Evolutionary conservation across 768 basidiomycete genomes (phyloP).

Genomic region (Pholiota molesta): DNA sequence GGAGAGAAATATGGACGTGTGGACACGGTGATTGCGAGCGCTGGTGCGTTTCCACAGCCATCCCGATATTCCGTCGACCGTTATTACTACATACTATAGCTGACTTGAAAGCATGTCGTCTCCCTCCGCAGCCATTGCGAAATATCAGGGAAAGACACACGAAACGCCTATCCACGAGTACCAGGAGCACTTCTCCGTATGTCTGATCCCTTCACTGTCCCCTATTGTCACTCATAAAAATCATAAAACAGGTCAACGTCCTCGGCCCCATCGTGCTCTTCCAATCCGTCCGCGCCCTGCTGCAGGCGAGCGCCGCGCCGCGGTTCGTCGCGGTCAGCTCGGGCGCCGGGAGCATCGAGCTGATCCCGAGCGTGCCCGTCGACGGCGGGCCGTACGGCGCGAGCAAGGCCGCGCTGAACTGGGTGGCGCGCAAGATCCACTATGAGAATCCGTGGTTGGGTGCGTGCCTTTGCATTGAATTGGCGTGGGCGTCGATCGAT

Average conservation of each 20-base stretch:
- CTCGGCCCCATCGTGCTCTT: conserved; percentile 6
- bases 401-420: conserved; percentile 10
- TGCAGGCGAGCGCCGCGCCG: conserved; percentile 1
- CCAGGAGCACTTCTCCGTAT: not conserved
- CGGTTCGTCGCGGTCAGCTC: conserved; percentile 6
- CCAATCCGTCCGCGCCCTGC: not conserved
- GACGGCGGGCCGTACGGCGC: not conserved
- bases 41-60: not conserved
- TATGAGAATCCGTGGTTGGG: conserved; percentile 14
- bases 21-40: conserved; percentile 1
- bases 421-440: conserved; percentile 6
- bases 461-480: not conserved
- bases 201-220: not conserved
- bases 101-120: not conserved
- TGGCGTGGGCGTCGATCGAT: no score
- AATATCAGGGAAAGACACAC: not conserved
- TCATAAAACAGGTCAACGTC: not conserved
- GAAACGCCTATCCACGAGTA: not conserved
- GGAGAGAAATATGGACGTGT: not conserved
- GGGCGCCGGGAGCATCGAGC: not conserved
- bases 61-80: not conserved
- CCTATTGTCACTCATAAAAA: not conserved
- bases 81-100: no score
- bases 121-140: not conserved
- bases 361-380: not conserved